phyloP scores from a whole-genome alignment of 192 early-diverging fungal species.

The Mortierella alpina region DNA sequence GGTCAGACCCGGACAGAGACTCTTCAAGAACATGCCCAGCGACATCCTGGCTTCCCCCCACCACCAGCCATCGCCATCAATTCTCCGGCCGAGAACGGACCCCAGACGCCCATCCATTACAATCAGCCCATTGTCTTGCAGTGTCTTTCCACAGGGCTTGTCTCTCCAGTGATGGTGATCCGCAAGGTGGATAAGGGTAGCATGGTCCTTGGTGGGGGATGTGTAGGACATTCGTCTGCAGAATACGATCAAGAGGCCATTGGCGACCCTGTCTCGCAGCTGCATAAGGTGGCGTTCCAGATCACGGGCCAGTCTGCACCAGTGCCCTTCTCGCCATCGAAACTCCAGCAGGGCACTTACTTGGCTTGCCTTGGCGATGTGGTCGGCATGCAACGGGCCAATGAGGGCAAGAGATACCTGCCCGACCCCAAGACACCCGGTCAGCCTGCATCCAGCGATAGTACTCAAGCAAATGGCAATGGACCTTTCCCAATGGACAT shows the following conservation, averaged over 20 bases:
- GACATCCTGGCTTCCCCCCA: constrained; percentile 73
- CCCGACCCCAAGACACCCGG: constrained; percentile 31
- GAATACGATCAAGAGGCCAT: constrained; percentile 62
- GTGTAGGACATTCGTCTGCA: constrained; percentile 33
- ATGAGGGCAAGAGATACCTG: constrained; percentile 62
- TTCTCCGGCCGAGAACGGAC: constrained; percentile 59
- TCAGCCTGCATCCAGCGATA: constrained; percentile 6
- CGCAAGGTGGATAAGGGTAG: constrained; percentile 88
- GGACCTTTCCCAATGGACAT: constrained; percentile 43
- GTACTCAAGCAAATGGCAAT: constrained; percentile 8
- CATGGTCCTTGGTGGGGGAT: constrained; percentile 76
- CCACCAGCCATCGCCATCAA: constrained; percentile 81
- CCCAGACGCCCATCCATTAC: constrained; percentile 81
- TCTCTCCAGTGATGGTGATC: constrained; percentile 83
- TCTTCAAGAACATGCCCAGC: constrained; percentile 64
- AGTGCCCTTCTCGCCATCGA: constrained; percentile 28
- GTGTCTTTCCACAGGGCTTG: constrained; percentile 87
- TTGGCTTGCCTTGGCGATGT: constrained; percentile 81
- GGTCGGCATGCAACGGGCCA: constrained; percentile 76
- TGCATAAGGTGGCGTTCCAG: constrained; percentile 93
- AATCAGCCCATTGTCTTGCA: constrained; percentile 91
- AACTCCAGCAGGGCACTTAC: constrained; percentile 68
- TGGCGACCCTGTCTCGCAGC: constrained; percentile 88
- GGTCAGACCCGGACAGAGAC: constrained; percentile 62
- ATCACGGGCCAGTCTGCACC: constrained; percentile 65